Evolutionary conservation across 768 basidiomycete species (phyloP).

Genomic region (Cystofilobasidium bisporidii): DNA sequence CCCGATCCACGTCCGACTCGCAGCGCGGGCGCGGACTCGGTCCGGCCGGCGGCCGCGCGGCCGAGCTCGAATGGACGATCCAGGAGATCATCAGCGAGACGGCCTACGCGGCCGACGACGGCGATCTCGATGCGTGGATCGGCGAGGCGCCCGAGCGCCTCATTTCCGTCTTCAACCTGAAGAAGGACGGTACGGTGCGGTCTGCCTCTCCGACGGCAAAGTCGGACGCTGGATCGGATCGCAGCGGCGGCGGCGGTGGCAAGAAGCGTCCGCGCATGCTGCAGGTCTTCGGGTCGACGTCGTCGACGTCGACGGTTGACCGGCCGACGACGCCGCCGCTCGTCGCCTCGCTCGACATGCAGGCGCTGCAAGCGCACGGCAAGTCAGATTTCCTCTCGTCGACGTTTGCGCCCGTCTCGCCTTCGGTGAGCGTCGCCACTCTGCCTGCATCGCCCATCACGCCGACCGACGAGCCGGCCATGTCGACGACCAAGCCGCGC

Average conservation of each 20-base stretch:
- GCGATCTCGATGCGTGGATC: neutral
- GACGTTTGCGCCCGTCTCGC: slow-evolving; percentile 6
- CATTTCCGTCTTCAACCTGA: slow-evolving; percentile 15
- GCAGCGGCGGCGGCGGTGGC: too few species aligned
- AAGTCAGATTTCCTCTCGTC: slow-evolving; percentile 9
- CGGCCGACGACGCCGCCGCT: neutral
- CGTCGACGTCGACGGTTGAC: neutral
- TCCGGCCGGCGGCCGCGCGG: neutral
- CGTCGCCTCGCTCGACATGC: neutral
- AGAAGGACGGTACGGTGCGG: neutral
- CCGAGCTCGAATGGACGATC: slow-evolving; percentile 1
- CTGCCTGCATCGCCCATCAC: neutral
- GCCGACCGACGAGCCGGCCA: neutral
- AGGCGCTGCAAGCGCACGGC: neutral
- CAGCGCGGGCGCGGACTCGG: neutral
- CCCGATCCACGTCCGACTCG: neutral
- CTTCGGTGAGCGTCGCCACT: neutral
- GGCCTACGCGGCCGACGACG: neutral
- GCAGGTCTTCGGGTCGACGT: slow-evolving; percentile 2
- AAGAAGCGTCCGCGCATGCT: slow-evolving; percentile 15
- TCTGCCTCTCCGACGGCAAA: neutral
- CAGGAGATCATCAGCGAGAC: slow-evolving; percentile 1
- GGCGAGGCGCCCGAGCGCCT: neutral
- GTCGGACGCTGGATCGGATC: slow-evolving; percentile 3
- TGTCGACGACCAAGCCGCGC: neutral